These are phyloP conservation scores for Limonium bicolor DNA, from an alignment of 148 eudicot species.

Conservation along the genomic window DNA sequence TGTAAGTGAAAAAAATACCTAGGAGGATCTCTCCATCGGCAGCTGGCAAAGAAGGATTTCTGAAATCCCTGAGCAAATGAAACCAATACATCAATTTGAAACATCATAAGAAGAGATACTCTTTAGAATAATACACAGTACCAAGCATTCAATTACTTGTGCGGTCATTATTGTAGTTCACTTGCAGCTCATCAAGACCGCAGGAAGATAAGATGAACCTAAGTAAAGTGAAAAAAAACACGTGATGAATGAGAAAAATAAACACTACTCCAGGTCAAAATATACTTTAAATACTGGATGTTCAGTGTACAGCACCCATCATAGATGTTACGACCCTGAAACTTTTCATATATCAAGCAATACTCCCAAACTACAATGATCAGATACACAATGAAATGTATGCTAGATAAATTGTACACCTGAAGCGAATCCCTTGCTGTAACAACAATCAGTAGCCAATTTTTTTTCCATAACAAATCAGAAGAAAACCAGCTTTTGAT, in stretches of 20 bases:
- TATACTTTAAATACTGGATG: conserved; percentile 86
- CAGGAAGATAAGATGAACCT: conserved; percentile 6
- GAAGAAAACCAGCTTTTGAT: too few relatives aligned
- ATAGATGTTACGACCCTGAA: conserved; percentile 81
- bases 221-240: neutral
- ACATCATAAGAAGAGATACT: too few relatives aligned
- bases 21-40: too few relatives aligned
- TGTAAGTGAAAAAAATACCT: too few relatives aligned
- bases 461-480: too few relatives aligned
- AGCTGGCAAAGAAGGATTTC: too few relatives aligned
- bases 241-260: neutral
- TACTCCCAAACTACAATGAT: neutral
- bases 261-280: neutral
- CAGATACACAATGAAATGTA: neutral
- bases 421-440: conserved; percentile 25
- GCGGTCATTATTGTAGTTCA: conserved; percentile 78
- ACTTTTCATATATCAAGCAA: neutral
- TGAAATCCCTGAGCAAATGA: too few relatives aligned
- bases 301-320: conserved; percentile 97
- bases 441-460: conserved; percentile 19
- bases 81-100: too few relatives aligned
- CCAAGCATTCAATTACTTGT: too few relatives aligned
- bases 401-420: conserved; percentile 9
- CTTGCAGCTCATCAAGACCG: conserved; percentile 91
- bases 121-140: too few relatives aligned